Conservation (phyloP, 768 basidiomycete genomes). For the Mrakia blollopis region DNA sequence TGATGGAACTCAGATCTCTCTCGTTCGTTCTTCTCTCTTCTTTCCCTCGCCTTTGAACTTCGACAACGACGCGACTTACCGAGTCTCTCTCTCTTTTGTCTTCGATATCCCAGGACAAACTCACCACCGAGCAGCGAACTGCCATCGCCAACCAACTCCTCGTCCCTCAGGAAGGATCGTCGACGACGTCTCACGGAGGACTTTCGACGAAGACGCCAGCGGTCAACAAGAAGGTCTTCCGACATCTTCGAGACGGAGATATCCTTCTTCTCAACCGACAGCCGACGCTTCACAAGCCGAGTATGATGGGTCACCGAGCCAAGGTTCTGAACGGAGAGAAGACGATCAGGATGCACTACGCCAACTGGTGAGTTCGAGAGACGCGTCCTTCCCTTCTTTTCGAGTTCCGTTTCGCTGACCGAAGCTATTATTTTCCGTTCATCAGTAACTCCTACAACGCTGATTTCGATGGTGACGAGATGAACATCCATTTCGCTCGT, state of each 20-base stretch:
- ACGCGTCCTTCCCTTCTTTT: not conserved
- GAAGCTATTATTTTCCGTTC: slow-evolving; percentile 8
- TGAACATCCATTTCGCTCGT: slow-evolving; percentile 99
- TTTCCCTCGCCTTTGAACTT: not conserved
- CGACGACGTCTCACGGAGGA: slow-evolving; percentile 44
- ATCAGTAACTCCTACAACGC: slow-evolving; percentile 94
- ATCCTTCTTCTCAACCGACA: slow-evolving; percentile 94
- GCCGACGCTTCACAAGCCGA: slow-evolving; percentile 96
- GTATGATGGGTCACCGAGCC: slow-evolving; percentile 98
- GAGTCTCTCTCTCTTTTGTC: not conserved
- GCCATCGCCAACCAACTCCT: slow-evolving; percentile 93
- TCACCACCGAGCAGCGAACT: slow-evolving; percentile 80
- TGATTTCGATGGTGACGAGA: slow-evolving; percentile 95
- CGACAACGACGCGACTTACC: not conserved
- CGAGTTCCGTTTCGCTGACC: slow-evolving; percentile 32
- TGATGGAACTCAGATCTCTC: slow-evolving; percentile 77
- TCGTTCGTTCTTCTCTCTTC: slow-evolving; percentile 52
- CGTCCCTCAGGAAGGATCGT: slow-evolving; percentile 72
- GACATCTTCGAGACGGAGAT: slow-evolving; percentile 91
- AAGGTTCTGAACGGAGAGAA: slow-evolving; percentile 90
- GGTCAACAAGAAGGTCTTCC: slow-evolving; percentile 94
- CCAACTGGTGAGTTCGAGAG: slow-evolving; percentile 68
- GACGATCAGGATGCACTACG: slow-evolving; percentile 99
- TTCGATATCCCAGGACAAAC: slow-evolving; percentile 59
- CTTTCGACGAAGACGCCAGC: slow-evolving; percentile 71